phyloP scores from a whole-genome alignment of 225 moss, liverwort and hornwort species.

The Pseudoscleropodium purum region DNA sequence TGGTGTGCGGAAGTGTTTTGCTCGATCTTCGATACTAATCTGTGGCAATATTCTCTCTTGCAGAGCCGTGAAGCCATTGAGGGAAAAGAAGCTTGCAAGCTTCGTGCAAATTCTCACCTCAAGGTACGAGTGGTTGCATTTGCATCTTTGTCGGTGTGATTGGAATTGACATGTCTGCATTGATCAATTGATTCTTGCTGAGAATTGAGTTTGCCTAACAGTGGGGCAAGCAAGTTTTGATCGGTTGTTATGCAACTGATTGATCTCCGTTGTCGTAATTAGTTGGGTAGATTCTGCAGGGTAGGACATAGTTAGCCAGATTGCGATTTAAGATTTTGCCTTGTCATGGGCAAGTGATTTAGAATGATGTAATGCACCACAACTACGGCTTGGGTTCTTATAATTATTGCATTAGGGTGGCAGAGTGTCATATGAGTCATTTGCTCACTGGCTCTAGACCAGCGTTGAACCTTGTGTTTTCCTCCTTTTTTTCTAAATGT shows the following conservation, averaged over 20 bases:
- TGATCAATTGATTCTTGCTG: background rate
- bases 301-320: background rate
- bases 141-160: no score
- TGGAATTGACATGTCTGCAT: background rate
- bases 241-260: background rate
- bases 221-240: background rate
- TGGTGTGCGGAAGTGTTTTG: no score
- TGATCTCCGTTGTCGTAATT: background rate
- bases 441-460: background rate
- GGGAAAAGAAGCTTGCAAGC: no score
- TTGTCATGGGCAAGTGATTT: background rate
- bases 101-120: no score
- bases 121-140: no score
- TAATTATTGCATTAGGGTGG: background rate
- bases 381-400: background rate
- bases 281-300: background rate
- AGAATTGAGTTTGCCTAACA: background rate
- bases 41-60: no score
- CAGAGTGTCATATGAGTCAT: background rate
- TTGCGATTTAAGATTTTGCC: background rate
- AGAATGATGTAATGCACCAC: background rate
- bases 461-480: background rate
- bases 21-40: no score
- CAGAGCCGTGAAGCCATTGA: no score
- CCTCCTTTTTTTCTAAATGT: no score